Base-by-base conservation (phyloP, 1,284 basidiomycete genomes). In the Porogramme epimiltina region DNA sequence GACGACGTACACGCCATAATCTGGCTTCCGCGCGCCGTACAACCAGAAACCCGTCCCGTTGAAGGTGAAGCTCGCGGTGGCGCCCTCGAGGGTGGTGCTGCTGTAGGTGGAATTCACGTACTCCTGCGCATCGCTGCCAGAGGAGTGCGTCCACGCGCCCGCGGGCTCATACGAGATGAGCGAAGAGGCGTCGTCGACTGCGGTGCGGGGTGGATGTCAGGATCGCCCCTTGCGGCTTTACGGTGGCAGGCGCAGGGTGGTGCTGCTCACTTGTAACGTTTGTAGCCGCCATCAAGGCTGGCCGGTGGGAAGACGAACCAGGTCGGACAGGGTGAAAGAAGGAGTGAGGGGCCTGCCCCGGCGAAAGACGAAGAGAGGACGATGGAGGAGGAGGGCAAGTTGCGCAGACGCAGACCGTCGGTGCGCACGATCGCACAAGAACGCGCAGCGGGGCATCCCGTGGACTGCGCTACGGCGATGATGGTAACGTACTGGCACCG, bases 41-140 rank as follows among this genome's bases (percentile, higher is more conserved):
- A 83, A 61, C 62, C 74, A 75, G 45, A 82, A 71, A 3, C 79
- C 82, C 52, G 80, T 83, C 19, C 81, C 80, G 73, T 56, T 61
- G 56, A 68, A 67, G 43, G 56, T 58, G 49, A 67, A 46, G 19
- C 59, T 51, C 1, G 63, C 65, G 6, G 63, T 48, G 2, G 70
- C 65, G 24, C 64, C 66, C 31, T 56, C 54, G 25, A 51, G 34
- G 20, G 40, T 44, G n/a, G 64, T 60, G 19, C 58, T 45, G 45
- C 68, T 68, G 37, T 61, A 60, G 2, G 65, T 66, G 5, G 54
- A 42, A 25, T 55, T 51, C 18, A 54, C 45, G 52, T 68, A 69
- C 34, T 41, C 54, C 45, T 56, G 42, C 2, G 58, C 59, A 47
- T 67, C 66, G 19, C 47, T 49, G n/a, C 49, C 54, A 3, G 57